Evolutionary conservation across 495 filamentous ascomycete genomes (phyloP), one percentile per base, ranked within the genome.

Genomic region (Parachaetomium inaequale): DNA sequence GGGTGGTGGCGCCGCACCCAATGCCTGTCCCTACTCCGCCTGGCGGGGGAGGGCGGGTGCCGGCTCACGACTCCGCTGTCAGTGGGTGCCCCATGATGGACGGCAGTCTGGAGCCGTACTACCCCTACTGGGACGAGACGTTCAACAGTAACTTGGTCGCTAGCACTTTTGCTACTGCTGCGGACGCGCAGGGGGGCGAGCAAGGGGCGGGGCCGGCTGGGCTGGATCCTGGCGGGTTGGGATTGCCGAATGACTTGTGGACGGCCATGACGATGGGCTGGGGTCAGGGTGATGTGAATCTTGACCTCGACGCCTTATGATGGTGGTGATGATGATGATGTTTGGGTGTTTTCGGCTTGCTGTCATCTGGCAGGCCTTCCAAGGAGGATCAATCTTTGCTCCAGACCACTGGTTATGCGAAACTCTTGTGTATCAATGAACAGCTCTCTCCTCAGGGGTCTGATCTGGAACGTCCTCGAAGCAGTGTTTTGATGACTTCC

Each of bases 71-170:
- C 52, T 28, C 61, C 7, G 32, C 50, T 38, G 26, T 63, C 26
- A 25, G 32, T 17, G 72, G 67, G 12, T 81, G 78, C 46, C 78
- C 77, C 6, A 79, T 81, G 76, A 68, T 78, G 58, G 77, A 81
- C 55, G 76, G 77, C 29, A 79, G 74, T 50, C 46, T 80, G 53
- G 72, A 80, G 31, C 40, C 66, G 28, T 76, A 76, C 29, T 68
- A 74, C 42, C 72, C 72, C 3, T 64, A 72, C 55, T 81, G 77
- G 77, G 73, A 77, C 26, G 77, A 75, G 64, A 64, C 67, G 4
- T 69, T 68, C 50, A 32, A 61, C 17, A 47, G 25, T 26, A 47
- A 49, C 46, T 6, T 55, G 32, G 50, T 10, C 17, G 47, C 38
- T 19, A 32, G 32, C n/a, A 29, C 25, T 3, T 56, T 45, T 56